phyloP scores from a whole-genome alignment of 108 stramenopile genomes.

The Skeletonema grethae region DNA sequence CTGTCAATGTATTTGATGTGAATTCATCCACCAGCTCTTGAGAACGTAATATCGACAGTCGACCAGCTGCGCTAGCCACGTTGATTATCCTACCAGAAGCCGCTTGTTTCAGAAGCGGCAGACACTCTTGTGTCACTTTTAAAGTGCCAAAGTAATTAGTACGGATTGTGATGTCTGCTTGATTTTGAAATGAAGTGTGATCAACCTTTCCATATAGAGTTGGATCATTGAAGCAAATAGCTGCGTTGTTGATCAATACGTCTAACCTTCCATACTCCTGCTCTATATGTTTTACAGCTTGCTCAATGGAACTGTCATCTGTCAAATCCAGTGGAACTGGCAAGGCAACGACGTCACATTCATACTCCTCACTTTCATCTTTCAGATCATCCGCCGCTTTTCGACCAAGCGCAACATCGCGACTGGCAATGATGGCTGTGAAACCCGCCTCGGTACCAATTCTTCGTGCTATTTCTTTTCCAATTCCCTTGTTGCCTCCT shows the following conservation, averaged over 20 bases:
- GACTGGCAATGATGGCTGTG: conserved; percentile 48
- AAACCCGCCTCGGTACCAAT: conserved; percentile 47
- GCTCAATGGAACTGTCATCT: conserved; percentile 27
- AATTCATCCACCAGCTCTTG: conserved; percentile 48
- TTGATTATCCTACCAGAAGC: conserved; percentile 60
- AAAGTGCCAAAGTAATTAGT: conserved; percentile 69
- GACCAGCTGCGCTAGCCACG: conserved; percentile 63
- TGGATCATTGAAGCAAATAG: conserved; percentile 66
- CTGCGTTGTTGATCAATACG: conserved; percentile 66
- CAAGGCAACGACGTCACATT: conserved; percentile 33
- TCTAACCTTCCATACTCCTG: conserved; percentile 51
- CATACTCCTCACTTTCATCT: conserved; percentile 19
- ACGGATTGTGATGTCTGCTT: conserved; percentile 57
- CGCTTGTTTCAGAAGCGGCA: conserved; percentile 53
- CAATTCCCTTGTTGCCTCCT: conserved; percentile 62
- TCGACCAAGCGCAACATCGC: conserved; percentile 42
- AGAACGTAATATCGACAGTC: conserved; percentile 55
- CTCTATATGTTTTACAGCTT: conserved; percentile 33
- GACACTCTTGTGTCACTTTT: conserved; percentile 30
- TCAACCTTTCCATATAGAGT: conserved; percentile 62
- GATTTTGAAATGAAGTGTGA: conserved; percentile 56
- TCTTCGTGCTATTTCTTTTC: conserved; percentile 59
- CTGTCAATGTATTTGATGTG: conserved; percentile 40
- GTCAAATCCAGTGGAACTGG: conserved; percentile 46
- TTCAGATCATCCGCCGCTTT: conserved; percentile 43